These are phyloP conservation scores for Annulohypoxylon truncatum DNA, from an alignment of 2,329 filamentous ascomycete genomes.

Conservation along the genomic window DNA sequence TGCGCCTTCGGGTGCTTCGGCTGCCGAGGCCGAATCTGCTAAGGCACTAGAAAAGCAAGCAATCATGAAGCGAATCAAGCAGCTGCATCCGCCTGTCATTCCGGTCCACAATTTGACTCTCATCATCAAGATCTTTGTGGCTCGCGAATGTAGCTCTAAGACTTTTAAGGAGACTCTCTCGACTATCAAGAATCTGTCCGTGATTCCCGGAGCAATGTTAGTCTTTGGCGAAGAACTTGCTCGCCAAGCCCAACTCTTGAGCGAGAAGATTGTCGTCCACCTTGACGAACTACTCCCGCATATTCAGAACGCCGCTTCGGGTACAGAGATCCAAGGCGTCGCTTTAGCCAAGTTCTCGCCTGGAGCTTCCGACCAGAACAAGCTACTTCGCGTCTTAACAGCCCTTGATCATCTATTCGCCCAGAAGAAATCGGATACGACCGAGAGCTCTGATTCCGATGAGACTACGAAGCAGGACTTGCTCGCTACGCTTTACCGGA, in stretches of 20 bases:
- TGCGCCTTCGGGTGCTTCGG: constrained; percentile 42
- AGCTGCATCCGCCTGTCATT: constrained; percentile 83
- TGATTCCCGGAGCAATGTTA: constrained; percentile 88
- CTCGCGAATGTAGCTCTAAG: constrained; percentile 95
- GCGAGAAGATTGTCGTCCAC: constrained; percentile 85
- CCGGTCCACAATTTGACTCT: constrained; percentile 90
- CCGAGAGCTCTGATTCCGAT: constrained; percentile 62
- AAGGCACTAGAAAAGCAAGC: constrained; percentile 56
- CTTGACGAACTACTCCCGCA: constrained; percentile 86
- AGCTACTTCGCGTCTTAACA: constrained; percentile 89
- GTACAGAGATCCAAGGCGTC: constrained; percentile 94
- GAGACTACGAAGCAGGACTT: constrained; percentile 81
- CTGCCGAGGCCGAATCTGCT: constrained; percentile 50
- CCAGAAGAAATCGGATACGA: constrained; percentile 69
- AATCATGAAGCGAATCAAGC: constrained; percentile 63
- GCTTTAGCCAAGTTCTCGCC: constrained; percentile 96
- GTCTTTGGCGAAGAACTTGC: constrained; percentile 95
- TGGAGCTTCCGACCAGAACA: constrained; percentile 95
- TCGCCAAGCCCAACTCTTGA: constrained; percentile 84
- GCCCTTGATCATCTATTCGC: constrained; percentile 96
- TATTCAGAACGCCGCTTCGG: constrained; percentile 85
- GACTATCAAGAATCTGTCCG: constrained; percentile 97
- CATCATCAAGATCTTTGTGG: constrained; percentile 96
- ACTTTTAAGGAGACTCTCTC: constrained; percentile 98
- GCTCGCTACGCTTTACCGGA: constrained; percentile 88